Evolutionary conservation across 352 stramenopile species (phyloP), one percentile per base, ranked within the genome.

Genomic region (Phytophthora pluvialis): DNA sequence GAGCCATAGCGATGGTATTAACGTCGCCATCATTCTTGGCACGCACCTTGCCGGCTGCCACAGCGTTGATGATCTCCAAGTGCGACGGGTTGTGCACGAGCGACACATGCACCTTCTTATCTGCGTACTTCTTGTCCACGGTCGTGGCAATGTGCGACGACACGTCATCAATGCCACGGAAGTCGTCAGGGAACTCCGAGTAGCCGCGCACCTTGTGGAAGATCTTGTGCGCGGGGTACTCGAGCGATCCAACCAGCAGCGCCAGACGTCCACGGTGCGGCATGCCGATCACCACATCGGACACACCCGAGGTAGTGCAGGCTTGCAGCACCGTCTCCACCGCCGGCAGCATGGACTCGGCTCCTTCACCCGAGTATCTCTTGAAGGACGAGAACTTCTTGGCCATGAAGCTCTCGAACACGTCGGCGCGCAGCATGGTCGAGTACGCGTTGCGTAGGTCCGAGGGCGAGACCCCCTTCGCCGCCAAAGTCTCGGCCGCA

Each of bases 371-470:
- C 1, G 85, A 94, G 64, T 95, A 97, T 12, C 88, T 78, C 75
- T 97, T 97, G 71, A 94, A 94, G 6, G 79, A 90, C 46, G 83
- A 75, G 55, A 94, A 94, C 58, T 94, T 94, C 59, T 89, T 93
- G 21, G 72, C 84, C 76, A 95, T 88, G 60, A 96, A 97, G 25
- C 46, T 84, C 60, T 97, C 89, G 51, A 95, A 97, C 48, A 86
- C 77, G 31, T 96, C 83, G 3, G 86, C 87, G 55, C 81, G 84
- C 38, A 91, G 50, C 86, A 96, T 93, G 60, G 54, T 83, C 32
- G 78, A 88, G 75, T 90, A 92, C 18, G 86, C 81, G 59, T 93
- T 93, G 66, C 83, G 83, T 49, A 93, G 36, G 26, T 92, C 84
- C 0, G 83, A 83, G 4, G 86, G 82, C n/a, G 75, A 67, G 28